A percentile compares a stretch with the other conserved stretches of the same genome.
Conservation (phyloP, 768 basidiomycete species). For the Russula abietina region DNA sequence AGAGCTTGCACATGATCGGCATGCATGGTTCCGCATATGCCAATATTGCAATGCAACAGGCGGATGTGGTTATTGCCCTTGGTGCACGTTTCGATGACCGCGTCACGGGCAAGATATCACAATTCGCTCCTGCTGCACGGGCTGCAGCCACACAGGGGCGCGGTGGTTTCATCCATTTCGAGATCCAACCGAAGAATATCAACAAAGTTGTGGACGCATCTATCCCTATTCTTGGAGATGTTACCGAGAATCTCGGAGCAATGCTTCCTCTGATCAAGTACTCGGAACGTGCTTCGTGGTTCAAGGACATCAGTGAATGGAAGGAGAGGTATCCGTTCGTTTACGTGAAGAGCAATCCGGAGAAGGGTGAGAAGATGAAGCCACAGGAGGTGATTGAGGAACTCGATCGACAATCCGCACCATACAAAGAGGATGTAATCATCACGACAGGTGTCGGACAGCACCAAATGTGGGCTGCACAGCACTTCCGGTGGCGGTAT, state of each 20-base stretch:
- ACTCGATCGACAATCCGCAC: constrained; percentile 70
- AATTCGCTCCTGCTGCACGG: constrained; percentile 86
- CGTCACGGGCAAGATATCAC: constrained; percentile 84
- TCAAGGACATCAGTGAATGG: constrained; percentile 74
- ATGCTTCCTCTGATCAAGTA: constrained; percentile 74
- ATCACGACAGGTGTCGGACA: constrained; percentile 95
- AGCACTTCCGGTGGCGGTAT: constrained; percentile 84
- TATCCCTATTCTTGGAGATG: constrained; percentile 92
- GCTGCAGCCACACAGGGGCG: constrained; percentile 79
- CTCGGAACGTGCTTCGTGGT: constrained; percentile 71
- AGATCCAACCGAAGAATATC: constrained; percentile 97
- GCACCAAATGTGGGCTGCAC: constrained; percentile 99
- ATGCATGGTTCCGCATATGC: constrained; percentile 99
- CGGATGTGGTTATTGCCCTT: constrained; percentile 96
- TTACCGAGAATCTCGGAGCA: constrained; percentile 70
- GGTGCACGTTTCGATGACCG: constrained; percentile 97
- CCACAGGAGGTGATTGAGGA: constrained; percentile 97
- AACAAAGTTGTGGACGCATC: constrained; percentile 98
- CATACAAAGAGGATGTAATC: constrained; percentile 81
- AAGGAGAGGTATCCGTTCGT: constrained; percentile 89
- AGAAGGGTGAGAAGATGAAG: constrained; percentile 69
- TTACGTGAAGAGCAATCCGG: constrained; percentile 51
- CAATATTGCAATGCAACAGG: constrained; percentile 95
- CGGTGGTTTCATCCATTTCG: constrained; percentile 98
- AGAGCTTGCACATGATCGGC: constrained; percentile 93